phyloP scores from a whole-genome alignment of 148 eudicot species.

The Chenopodium quinoa region DNA sequence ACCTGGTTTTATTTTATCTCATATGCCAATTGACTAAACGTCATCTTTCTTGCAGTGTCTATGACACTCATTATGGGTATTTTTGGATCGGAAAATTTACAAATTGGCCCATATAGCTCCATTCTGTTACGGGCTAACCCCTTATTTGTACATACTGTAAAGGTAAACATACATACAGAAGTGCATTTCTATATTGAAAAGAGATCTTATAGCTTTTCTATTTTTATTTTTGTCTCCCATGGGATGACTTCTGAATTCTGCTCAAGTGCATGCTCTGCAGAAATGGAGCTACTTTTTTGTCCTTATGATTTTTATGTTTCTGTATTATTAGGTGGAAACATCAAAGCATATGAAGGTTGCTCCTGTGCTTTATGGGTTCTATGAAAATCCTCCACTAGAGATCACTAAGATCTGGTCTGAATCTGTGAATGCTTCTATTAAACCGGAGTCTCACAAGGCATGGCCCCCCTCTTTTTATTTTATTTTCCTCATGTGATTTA shows the following conservation, averaged over 20 bases:
- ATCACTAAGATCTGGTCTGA: slow-evolving; percentile 47
- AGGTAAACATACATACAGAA: slow-evolving; percentile 39
- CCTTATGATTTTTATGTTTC: slow-evolving; percentile 13
- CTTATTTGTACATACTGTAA: slow-evolving; percentile 54
- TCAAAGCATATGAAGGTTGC: slow-evolving; percentile 28
- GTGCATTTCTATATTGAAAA: not conserved
- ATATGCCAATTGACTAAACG: slow-evolving; percentile 8
- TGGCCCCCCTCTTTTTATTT: not conserved
- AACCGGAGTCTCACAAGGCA: slow-evolving; percentile 49
- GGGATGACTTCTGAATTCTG: not conserved
- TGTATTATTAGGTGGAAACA: slow-evolving; percentile 40
- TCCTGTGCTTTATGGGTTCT: slow-evolving; percentile 50
- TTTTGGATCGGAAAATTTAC: slow-evolving; percentile 60
- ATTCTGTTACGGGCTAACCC: slow-evolving; percentile 60
- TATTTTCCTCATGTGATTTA: not conserved
- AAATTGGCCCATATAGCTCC: slow-evolving; percentile 72
- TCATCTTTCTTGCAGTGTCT: slow-evolving; percentile 55
- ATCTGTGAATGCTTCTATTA: slow-evolving; percentile 36
- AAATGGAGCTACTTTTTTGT: not conserved
- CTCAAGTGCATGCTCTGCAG: slow-evolving; percentile 2
- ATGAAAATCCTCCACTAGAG: slow-evolving; percentile 36
- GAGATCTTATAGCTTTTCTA: not conserved
- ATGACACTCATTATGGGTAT: slow-evolving; percentile 75
- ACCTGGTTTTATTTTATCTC: not conserved
- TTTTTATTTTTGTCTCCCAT: not conserved